Evolutionary conservation across 768 basidiomycete species (phyloP).

Genomic region (Suillus subluteus): DNA sequence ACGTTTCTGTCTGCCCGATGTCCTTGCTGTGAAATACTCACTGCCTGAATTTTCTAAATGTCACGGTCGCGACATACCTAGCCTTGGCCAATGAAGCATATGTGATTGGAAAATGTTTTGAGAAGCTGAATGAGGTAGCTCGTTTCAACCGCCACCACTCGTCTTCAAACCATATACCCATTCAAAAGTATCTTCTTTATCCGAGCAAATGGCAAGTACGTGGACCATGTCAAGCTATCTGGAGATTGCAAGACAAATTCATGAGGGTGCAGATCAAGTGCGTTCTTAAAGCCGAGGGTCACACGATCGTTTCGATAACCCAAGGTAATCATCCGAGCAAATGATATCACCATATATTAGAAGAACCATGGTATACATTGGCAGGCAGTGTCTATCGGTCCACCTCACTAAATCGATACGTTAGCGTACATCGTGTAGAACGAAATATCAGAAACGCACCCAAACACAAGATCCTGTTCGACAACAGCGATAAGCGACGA

Average conservation of each 20-base stretch:
- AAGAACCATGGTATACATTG: neutral
- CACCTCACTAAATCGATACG: conserved; percentile 28
- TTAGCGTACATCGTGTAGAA: neutral
- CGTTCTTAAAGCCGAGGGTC: neutral
- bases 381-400: conserved; percentile 32
- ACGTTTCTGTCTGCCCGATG: no score
- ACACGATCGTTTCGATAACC: neutral
- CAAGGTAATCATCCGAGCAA: neutral
- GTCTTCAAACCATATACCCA: no score
- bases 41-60: no score
- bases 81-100: no score
- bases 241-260: neutral
- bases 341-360: neutral
- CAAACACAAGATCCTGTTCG: conserved; percentile 84
- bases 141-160: no score
- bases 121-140: no score
- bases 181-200: neutral
- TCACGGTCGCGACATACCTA: no score
- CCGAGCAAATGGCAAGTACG: neutral
- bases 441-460: conserved; percentile 55
- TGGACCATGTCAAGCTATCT: neutral
- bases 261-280: neutral
- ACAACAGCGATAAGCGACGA: conserved; percentile 16
- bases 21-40: no score
- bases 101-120: no score